Conservation (phyloP, 2,329 filamentous ascomycete genomes). For the Botrytis aclada region DNA sequence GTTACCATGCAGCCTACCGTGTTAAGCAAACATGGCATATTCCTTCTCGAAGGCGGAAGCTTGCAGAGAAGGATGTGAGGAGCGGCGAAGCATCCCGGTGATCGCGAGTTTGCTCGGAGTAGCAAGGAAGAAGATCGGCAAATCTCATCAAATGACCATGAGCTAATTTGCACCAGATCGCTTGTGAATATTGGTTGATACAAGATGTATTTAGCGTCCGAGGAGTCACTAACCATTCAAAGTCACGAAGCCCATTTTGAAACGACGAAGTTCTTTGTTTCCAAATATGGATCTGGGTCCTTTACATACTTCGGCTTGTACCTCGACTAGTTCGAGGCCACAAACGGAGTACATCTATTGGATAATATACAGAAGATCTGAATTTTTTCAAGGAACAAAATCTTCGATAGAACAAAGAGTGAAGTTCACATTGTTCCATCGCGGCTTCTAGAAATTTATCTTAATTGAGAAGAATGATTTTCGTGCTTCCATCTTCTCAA, state of each 20-base stretch:
- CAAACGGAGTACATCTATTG: background rate
- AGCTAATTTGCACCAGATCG: background rate
- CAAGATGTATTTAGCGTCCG: background rate
- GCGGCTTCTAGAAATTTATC: background rate
- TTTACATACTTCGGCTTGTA: background rate
- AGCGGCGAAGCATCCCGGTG: background rate
- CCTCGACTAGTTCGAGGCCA: background rate
- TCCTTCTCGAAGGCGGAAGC: conserved; percentile 8
- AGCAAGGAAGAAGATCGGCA: background rate
- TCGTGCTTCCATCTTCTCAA: background rate
- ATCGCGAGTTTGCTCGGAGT: too few relatives aligned
- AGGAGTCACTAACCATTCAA: background rate
- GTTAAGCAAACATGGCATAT: background rate
- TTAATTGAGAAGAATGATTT: background rate
- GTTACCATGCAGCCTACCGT: background rate
- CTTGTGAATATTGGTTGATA: background rate
- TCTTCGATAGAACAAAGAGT: background rate
- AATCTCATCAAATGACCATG: background rate
- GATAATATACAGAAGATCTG: background rate
- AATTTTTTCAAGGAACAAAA: background rate
- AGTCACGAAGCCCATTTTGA: too few relatives aligned
- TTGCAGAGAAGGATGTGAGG: background rate
- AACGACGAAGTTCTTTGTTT: background rate
- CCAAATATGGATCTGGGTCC: background rate
- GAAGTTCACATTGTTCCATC: background rate